phyloP scores from a whole-genome alignment of 257 asterid genomes.

The Solanum medicagineum region DNA sequence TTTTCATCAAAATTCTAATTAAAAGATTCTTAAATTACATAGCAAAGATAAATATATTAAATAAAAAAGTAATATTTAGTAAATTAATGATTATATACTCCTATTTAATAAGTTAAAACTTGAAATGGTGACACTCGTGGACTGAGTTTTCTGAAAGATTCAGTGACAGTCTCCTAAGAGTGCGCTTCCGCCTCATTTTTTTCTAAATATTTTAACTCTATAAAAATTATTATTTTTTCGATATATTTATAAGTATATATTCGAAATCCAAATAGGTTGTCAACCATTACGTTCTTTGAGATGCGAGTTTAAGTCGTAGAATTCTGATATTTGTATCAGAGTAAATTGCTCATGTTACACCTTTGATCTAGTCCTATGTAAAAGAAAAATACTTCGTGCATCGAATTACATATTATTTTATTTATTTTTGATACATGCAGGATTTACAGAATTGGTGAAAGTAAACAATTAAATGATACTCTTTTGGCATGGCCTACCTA shows the following conservation, averaged over 20 bases:
- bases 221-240: neutral
- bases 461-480: neutral
- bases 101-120: neutral
- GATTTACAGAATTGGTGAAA: neutral
- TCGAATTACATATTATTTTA: too few relatives aligned
- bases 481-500: neutral
- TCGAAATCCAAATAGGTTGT: rapidly evolving
- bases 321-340: too few relatives aligned
- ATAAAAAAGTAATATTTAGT: neutral
- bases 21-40: neutral
- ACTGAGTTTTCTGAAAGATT: neutral
- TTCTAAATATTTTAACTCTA: neutral
- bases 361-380: too few relatives aligned
- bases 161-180: neutral
- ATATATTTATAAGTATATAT: neutral
- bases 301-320: too few relatives aligned
- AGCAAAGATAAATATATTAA: neutral
- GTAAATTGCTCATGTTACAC: neutral
- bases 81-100: neutral
- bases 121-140: neutral
- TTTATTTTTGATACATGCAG: too few relatives aligned
- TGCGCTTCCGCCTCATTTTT: neutral
- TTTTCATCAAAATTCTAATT: neutral
- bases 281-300: neutral
- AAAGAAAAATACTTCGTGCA: rapidly evolving